Percentiles rank a stretch among this genome's conserved stretches.
Evolutionary conservation across 164 flowering plant species (phyloP).

Genomic region (Amborella trichopoda): DNA sequence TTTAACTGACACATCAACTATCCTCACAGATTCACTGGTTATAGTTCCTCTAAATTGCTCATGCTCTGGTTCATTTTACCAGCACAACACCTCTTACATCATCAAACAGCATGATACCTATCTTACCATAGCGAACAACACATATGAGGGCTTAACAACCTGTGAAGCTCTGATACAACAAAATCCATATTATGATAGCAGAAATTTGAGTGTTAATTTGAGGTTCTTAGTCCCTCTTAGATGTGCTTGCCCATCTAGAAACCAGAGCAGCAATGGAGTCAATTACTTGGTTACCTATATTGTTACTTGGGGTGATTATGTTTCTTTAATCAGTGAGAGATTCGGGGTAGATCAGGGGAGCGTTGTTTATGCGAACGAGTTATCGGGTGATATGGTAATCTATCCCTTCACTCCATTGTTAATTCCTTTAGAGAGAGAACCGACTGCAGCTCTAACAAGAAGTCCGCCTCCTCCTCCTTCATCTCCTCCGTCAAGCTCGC

Average conservation of each 20-base stretch:
- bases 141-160: slow-evolving; percentile 58
- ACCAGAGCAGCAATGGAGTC: slow-evolving; percentile 29
- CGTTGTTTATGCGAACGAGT: slow-evolving; percentile 34
- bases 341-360: slow-evolving; percentile 25
- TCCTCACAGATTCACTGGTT: slow-evolving; percentile 23
- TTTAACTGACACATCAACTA: slow-evolving; percentile 15
- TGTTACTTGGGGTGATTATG: slow-evolving; percentile 17
- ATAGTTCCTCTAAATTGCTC: slow-evolving; percentile 54
- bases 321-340: slow-evolving; percentile 17
- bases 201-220: slow-evolving; percentile 12
- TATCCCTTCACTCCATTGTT: slow-evolving; percentile 37
- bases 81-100: slow-evolving; percentile 31
- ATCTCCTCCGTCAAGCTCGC: neutral
- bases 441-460: slow-evolving; percentile 8
- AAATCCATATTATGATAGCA: slow-evolving; percentile 16
- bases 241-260: slow-evolving; percentile 57
- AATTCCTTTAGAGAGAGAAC: slow-evolving; percentile 33
- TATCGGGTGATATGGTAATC: slow-evolving; percentile 7
- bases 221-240: slow-evolving; percentile 34
- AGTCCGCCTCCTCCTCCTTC: slow-evolving; percentile 5
- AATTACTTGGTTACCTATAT: slow-evolving; percentile 36
- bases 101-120: slow-evolving; percentile 27
- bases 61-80: slow-evolving; percentile 34
- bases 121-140: slow-evolving; percentile 37
- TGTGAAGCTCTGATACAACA: slow-evolving; percentile 49